Conservation (phyloP, 2,329 filamentous ascomycete genomes). For the Botrytis tulipae region DNA sequence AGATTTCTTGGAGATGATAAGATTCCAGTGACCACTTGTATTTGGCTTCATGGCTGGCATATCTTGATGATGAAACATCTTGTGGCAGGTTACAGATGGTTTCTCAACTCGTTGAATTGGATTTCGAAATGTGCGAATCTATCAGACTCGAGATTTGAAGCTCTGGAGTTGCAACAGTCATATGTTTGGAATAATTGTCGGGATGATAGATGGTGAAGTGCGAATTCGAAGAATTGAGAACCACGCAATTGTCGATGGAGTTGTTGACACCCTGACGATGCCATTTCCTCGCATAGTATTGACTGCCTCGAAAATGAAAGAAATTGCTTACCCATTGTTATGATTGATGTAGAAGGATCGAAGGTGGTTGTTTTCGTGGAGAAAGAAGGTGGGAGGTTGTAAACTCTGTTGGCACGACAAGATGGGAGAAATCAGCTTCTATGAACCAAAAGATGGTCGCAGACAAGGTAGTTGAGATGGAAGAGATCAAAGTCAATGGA, state of each 20-base stretch:
- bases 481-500: not conserved
- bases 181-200: not conserved
- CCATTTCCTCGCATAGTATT: constrained; percentile 20
- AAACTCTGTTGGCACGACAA: constrained; percentile 6
- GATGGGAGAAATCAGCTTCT: constrained; percentile 13
- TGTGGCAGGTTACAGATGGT: not conserved
- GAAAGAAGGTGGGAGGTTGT: constrained; percentile 18
- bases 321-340: constrained; percentile 41
- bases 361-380: constrained; percentile 32
- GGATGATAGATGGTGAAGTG: not conserved
- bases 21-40: constrained; percentile 12
- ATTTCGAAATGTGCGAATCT: not conserved
- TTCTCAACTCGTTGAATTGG: not conserved
- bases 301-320: constrained; percentile 29
- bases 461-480: not conserved
- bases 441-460: not conserved
- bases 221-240: not conserved
- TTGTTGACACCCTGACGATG: constrained; percentile 2
- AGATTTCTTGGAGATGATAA: constrained; percentile 1
- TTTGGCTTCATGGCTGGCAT: not conserved
- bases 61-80: constrained; percentile 4
- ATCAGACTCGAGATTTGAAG: constrained; percentile 9
- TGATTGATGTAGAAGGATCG: constrained; percentile 36
- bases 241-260: not conserved
- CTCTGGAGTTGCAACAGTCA: not conserved